phyloP scores from a whole-genome alignment of 176 grass and related monocot species.

The Carex cristatella region DNA sequence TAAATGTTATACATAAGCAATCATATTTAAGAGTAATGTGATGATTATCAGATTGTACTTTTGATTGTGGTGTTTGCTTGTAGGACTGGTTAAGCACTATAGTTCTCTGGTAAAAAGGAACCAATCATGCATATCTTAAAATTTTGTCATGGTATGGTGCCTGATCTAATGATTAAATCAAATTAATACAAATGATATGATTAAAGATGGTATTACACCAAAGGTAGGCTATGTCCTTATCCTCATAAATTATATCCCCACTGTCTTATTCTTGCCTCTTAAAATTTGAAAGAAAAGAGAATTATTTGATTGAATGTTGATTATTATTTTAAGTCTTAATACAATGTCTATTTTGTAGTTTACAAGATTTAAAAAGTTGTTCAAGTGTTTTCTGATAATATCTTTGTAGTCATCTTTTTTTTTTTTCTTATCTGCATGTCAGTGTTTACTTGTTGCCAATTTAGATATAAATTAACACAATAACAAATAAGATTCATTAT shows the following conservation, averaged over 20 bases:
- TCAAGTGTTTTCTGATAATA: too few species aligned
- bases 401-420: too few species aligned
- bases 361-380: too few species aligned
- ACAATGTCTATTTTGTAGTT: too few species aligned
- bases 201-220: conserved; percentile 23
- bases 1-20: background rate
- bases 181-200: background rate
- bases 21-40: background rate
- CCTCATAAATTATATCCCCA: background rate
- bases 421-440: background rate
- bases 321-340: too few species aligned
- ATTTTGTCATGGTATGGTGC: background rate
- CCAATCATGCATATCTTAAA: background rate
- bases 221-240: conserved; percentile 20
- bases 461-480: too few species aligned
- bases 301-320: too few species aligned
- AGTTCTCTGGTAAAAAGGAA: background rate
- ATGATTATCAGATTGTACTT: background rate
- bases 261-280: background rate
- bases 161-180: conserved; percentile 1
- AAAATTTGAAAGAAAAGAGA: too few species aligned
- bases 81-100: background rate
- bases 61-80: background rate
- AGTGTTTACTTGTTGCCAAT: background rate
- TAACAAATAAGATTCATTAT: too few species aligned